Evolutionary conservation across 2,329 filamentous ascomycete species (phyloP).

Genomic region (Trichoderma pleuroti): DNA sequence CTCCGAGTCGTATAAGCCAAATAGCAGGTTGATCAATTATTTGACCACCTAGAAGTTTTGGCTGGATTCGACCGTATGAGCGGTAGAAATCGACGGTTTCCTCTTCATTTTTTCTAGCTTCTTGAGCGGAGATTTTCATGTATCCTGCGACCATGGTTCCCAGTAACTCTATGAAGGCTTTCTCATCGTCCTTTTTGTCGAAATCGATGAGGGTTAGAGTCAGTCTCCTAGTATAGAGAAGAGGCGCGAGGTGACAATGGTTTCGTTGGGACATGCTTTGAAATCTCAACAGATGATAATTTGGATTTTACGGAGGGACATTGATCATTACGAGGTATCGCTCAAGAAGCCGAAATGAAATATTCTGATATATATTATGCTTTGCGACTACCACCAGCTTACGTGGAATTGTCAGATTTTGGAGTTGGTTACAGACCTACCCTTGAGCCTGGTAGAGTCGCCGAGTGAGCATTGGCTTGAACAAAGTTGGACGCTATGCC

Average conservation of each 20-base stretch:
- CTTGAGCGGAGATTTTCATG: background rate
- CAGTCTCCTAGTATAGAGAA: background rate
- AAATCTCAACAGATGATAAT: background rate
- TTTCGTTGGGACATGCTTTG: background rate
- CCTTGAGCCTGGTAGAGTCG: background rate
- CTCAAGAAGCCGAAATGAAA: background rate
- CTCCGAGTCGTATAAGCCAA: background rate
- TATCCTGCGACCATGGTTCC: background rate
- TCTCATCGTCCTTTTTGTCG: background rate
- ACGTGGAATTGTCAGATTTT: background rate
- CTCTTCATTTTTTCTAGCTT: background rate
- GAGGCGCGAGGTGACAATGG: background rate
- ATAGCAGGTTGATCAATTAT: background rate
- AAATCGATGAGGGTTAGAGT: constrained; percentile 1
- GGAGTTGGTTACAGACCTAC: background rate
- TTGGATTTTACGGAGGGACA: no score
- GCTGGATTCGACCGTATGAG: background rate
- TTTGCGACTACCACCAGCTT: background rate
- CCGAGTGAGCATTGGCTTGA: background rate
- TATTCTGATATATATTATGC: background rate
- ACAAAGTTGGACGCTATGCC: background rate
- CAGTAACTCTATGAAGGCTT: background rate
- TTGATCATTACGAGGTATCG: background rate
- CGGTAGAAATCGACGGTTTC: background rate
- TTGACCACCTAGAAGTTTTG: background rate